These are phyloP conservation scores for Tolypocladium amazonense DNA, from an alignment of 2,329 filamentous ascomycete species.

Conservation along the genomic window DNA sequence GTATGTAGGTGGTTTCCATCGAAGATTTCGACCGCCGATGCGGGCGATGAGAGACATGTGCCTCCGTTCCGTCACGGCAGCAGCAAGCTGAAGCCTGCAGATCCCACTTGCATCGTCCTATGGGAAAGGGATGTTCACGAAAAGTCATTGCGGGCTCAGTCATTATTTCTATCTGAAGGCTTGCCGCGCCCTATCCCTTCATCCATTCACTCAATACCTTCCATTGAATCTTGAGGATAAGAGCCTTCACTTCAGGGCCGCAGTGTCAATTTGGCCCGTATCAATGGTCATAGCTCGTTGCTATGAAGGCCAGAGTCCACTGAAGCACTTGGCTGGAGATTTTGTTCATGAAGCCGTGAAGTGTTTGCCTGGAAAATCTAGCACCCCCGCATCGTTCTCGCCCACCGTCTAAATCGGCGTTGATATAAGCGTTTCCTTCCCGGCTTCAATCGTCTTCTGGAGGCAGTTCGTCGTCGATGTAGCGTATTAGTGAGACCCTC, in stretches of 20 bases:
- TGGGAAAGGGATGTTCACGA: not conserved
- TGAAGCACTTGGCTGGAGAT: not conserved
- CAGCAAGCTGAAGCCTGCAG: not conserved
- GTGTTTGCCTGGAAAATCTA: not conserved
- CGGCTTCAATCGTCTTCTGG: conserved; percentile 81
- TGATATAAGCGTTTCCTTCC: not conserved
- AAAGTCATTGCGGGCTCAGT: not conserved
- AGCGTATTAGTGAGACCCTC: conserved; percentile 81
- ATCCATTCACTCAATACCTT: too few species aligned
- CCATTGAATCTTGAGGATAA: not conserved
- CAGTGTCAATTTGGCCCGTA: not conserved
- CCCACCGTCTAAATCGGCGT: too few species aligned
- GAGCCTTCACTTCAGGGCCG: not conserved
- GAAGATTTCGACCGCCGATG: not conserved
- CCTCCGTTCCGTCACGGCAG: not conserved
- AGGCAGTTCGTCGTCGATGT: conserved; percentile 95
- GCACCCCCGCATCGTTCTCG: not conserved
- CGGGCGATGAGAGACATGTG: not conserved
- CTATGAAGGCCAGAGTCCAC: not conserved
- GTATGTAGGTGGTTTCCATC: not conserved
- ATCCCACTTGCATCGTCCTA: not conserved
- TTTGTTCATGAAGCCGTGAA: not conserved
- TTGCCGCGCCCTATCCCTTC: not conserved
- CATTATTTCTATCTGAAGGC: not conserved
- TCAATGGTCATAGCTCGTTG: not conserved